Evolutionary conservation across 106 monocot genomes (phyloP), one percentile per base, ranked within the genome.

Genomic region (Dioscorea alata): DNA sequence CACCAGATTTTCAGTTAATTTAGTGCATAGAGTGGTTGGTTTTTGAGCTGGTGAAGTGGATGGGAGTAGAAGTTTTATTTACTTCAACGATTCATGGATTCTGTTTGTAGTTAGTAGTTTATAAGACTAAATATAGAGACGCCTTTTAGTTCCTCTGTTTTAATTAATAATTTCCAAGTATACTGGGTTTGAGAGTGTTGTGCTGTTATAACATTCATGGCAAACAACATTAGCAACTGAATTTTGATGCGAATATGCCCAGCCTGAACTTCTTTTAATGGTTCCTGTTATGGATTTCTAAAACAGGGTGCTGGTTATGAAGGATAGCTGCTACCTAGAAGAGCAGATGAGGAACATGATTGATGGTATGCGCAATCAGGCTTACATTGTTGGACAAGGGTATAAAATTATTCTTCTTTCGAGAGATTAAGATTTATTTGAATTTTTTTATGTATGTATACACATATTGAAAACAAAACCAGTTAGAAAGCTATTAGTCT

Each of bases 351-450:
- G 49, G n/a, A 13, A 31, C 16, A 48, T 59, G 50, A 70, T 80
- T 25, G 17, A 42, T 21, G 28, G 60, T 10, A 57, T 63, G 50
- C 74, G 69, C 58, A 33, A 58, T 10, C 74, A 65, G 32, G 69
- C 70, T 63, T 64, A 80, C 31, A 69, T 63, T 6, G 14, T 74
- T 25, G 69, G 65, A 59, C 34, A 74, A 60, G 63, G 69, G 79
- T 79, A 79, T 32, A 33, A 63, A 57, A 49, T 20, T 22, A 12
- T 19, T 20, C 64, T 25, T 53, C 53, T 4, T 64, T 63, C 5
- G 9, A 3, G 42, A 42, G 1, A 0, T 42, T 42, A 42, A 42
- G 42, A 6, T 42, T 23, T 59, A 13, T 18, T 13, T 68, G 54
- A 54, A 28, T 56, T 68, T 8, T 8, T 68, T 48, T 21, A 16